Base-by-base conservation (phyloP, 768 basidiomycete genomes). In the Rhizopogon roseolus region DNA sequence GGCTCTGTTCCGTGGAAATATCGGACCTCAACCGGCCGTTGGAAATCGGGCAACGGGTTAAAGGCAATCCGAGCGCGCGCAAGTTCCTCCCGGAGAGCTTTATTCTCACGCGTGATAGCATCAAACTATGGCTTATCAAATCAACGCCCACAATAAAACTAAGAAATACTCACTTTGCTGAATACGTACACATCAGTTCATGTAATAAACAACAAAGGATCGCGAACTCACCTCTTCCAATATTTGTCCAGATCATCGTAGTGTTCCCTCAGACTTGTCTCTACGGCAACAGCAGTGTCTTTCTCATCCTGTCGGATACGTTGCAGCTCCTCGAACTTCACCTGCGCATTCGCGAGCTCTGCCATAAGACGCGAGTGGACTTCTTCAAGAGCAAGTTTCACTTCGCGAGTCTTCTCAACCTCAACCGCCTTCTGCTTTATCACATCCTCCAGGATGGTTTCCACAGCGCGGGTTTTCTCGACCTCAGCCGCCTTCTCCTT, bases 191-290 rank as follows among this genome's bases (percentile, higher is more conserved):
- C 22, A 54, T 68, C 6, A 68, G 63, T 51, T 16, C 16, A 16
- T 29, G 4, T 37, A 56, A 37, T 60, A 59, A 29, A 38, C 22
- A 50, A 41, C 7, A 50, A 54, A 44, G 32, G 13, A 54, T 27
- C 36, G 6, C 40, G 53, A 60, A 61, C 74, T 55, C 54, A 75
- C 67, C 63, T 59, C 55, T 65, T 71, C 70, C 72, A 72, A 53
- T 68, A 76, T 27, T 63, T 67, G 32, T 77, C 75, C 56, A 81
- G 73, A 38, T 74, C 67, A 46, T 71, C 71, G 49, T 76, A 78
- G 59, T 81, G 80, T 29, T 80, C 77, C 56, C 79, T 74, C 57
- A 87, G 70, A 59, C 69, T 79, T 52, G 65, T 75, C 71, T 85
- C 81, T 36, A 79, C 72, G 9, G 71, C 73, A 41, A 78, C 64